These are phyloP conservation scores for Sclerotinia nivalis DNA, from an alignment of 2,329 filamentous ascomycete species.

Conservation along the genomic window DNA sequence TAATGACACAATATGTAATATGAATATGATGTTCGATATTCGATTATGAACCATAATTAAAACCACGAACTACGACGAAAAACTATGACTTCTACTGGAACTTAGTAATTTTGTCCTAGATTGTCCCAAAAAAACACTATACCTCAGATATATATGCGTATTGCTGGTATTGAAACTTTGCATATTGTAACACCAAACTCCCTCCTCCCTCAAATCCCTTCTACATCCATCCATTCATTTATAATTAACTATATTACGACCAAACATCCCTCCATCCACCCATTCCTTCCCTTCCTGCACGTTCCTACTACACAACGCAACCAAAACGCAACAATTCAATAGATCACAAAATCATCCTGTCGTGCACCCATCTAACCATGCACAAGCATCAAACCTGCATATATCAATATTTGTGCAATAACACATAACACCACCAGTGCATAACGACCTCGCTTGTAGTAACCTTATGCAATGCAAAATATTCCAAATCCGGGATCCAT, in stretches of 20 bases:
- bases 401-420: background rate
- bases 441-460: background rate
- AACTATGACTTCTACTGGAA: too few species aligned
- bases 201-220: too few species aligned
- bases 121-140: too few species aligned
- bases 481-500: background rate
- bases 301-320: background rate
- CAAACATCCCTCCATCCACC: background rate
- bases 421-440: slow-evolving; percentile 1
- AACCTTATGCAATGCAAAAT: background rate
- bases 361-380: slow-evolving; percentile 1
- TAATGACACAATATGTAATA: too few species aligned
- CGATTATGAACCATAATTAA: too few species aligned
- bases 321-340: slow-evolving; percentile 18
- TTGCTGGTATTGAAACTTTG: too few species aligned
- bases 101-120: too few species aligned
- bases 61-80: too few species aligned
- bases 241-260: background rate
- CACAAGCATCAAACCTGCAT: background rate
- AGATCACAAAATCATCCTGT: slow-evolving; percentile 15
- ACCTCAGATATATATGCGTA: too few species aligned
- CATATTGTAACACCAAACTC: too few species aligned
- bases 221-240: background rate
- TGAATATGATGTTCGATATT: too few species aligned
- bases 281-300: background rate